Percentiles rank a stretch among this genome's conserved stretches.
phyloP scores from a whole-genome alignment of 345 rosid genomes.

The Chamaenerion angustifolium region DNA sequence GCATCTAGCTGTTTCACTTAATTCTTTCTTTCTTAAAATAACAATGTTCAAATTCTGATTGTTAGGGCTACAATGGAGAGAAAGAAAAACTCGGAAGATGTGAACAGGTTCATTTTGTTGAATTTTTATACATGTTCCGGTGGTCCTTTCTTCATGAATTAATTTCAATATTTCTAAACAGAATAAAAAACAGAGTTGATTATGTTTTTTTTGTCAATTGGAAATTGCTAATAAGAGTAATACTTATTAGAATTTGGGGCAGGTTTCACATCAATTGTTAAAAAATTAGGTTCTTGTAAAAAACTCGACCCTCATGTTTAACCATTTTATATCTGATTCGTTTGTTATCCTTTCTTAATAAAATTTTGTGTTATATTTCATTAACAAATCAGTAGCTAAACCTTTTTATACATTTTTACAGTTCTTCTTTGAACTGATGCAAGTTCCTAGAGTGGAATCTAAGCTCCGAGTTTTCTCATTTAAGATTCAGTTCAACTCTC shows the following conservation, averaged over 20 bases:
- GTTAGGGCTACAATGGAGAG: conserved; percentile 75
- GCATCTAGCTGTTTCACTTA: background rate
- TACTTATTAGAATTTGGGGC: too few relatives aligned
- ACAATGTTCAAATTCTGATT: conserved; percentile 7
- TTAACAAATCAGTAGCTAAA: conserved; percentile 6
- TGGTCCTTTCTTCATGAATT: background rate
- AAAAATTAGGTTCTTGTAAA: too few relatives aligned
- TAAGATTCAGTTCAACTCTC: conserved; percentile 68
- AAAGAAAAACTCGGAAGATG: conserved; percentile 82
- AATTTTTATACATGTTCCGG: background rate
- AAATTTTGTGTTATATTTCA: background rate
- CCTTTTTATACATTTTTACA: conserved; percentile 22
- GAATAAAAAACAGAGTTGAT: too few relatives aligned
- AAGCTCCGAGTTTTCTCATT: conserved; percentile 90
- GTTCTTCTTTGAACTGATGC: conserved; percentile 88
- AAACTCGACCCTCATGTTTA: too few relatives aligned
- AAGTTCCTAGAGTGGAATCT: conserved; percentile 79
- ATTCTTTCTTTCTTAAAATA: background rate
- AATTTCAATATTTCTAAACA: too few relatives aligned
- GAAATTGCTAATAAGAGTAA: too few relatives aligned
- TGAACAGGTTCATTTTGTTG: conserved; percentile 45
- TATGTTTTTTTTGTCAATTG: too few relatives aligned
- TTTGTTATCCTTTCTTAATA: too few relatives aligned
- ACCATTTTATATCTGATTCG: too few relatives aligned
- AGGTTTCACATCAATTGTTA: too few relatives aligned